Conservation (phyloP, 1,284 basidiomycete species). For the Cryptococcus neoformans region DNA sequence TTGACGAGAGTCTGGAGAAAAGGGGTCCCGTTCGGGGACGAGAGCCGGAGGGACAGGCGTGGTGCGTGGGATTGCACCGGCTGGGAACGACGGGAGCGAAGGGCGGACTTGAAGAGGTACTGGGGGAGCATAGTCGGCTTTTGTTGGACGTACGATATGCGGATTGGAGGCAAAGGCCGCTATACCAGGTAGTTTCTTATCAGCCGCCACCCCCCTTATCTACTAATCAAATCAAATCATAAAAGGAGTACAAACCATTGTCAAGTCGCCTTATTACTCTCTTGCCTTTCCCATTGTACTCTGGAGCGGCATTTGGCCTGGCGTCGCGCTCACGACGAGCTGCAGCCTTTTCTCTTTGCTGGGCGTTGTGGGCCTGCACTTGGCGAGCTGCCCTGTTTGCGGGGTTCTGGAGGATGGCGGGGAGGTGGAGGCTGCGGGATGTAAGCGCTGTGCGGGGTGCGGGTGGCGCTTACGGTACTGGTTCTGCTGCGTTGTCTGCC, state of each 20-base stretch:
- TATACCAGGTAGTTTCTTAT: conserved; percentile 5
- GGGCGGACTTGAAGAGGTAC: conserved; percentile 38
- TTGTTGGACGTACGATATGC: conserved; percentile 33
- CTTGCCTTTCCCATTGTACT: conserved; percentile 32
- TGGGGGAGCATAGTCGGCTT: conserved; percentile 36
- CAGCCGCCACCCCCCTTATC: background rate
- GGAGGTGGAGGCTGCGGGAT: conserved; percentile 35
- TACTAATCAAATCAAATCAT: background rate
- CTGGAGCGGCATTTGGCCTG: conserved; percentile 3
- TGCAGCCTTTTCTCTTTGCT: conserved; percentile 42
- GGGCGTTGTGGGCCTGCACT: conserved; percentile 42
- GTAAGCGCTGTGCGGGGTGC: background rate
- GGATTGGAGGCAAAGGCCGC: conserved; percentile 44
- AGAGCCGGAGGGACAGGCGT: conserved; percentile 17
- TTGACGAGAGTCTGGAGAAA: conserved; percentile 22
- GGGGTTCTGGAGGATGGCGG: conserved; percentile 48
- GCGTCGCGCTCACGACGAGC: conserved; percentile 27
- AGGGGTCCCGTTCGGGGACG: conserved; percentile 18
- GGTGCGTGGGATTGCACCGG: conserved; percentile 24
- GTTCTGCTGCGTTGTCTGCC: background rate
- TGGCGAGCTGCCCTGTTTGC: conserved; percentile 27
- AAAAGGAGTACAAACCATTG: conserved; percentile 27
- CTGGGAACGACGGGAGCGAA: conserved; percentile 29
- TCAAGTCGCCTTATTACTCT: conserved; percentile 41
- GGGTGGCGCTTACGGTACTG: background rate